phyloP scores from a whole-genome alignment of 169 alveolate genomes.

The Perkinsus olseni region DNA sequence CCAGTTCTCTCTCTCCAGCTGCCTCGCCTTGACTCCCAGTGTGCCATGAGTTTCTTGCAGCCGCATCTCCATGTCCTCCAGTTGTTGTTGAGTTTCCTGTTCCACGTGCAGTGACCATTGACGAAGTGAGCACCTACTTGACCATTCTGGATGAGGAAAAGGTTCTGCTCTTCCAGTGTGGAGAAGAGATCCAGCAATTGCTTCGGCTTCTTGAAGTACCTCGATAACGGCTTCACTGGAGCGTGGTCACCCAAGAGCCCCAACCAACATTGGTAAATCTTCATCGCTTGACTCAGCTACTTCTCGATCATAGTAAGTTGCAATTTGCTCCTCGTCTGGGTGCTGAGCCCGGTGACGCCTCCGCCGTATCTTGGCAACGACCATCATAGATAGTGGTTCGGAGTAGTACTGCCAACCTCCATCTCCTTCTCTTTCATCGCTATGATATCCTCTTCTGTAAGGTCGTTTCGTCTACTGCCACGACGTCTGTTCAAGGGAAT shows the following conservation, averaged over 20 bases:
- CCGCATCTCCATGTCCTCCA: neutral
- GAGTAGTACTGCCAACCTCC: neutral
- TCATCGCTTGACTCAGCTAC: neutral
- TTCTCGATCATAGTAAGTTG: neutral
- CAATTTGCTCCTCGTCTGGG: neutral
- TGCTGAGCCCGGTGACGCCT: neutral
- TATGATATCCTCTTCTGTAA: neutral
- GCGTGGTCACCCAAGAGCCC: neutral
- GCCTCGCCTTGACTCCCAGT: neutral
- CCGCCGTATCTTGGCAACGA: neutral
- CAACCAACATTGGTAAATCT: neutral
- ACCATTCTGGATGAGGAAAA: constrained; percentile 44
- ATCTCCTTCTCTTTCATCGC: neutral
- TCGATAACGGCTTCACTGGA: constrained; percentile 14
- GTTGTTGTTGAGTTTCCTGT: neutral
- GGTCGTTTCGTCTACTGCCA: neutral
- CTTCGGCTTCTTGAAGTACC: constrained; percentile 47
- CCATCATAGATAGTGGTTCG: neutral
- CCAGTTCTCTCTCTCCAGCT: neutral
- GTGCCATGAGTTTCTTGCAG: neutral
- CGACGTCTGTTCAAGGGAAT: neutral
- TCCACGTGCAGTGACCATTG: neutral
- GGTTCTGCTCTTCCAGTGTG: constrained; percentile 43
- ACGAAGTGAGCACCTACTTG: constrained; percentile 35
- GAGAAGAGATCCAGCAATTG: constrained; percentile 45